Base-by-base conservation (phyloP, 768 basidiomycete genomes). In the Phlebiopsis gigantea region DNA sequence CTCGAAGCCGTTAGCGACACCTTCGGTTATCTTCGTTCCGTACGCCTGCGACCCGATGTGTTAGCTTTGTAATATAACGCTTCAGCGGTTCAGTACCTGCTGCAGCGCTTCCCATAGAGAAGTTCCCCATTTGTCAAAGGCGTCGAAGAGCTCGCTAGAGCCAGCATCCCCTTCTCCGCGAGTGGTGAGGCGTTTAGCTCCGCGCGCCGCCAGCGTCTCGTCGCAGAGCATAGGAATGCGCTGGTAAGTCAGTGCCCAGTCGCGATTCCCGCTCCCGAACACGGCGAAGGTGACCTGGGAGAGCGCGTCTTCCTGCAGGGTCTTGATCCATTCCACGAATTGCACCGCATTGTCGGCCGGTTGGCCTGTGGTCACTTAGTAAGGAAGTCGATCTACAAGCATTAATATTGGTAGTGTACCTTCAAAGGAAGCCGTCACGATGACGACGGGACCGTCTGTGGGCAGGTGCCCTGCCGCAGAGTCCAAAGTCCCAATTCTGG, bases 201-300 rank as follows among this genome's bases (percentile, higher is more conserved):
- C 77, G 7, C 60, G 61, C 46, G 62, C 65, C 22, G 62, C 65
- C 24, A 76, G 68, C 10, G 69, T 49, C 21, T 63, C 62, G 61
- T 79, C 78, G 56, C 73, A 66, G 12, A 76, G 62, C 19, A 26
- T 72, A 0, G 79, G 79, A 21, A 80, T 73, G 8, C 72, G 70
- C 61, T 79, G 77, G 64, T 71, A 80, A 1, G 77, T 78, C 28
- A 66, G 59, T n/a, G 70, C 72, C 78, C 79, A 80, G 59, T 80
- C 79, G 44, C 68, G 68, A 63, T 79, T 76, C 4, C 79, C 79
- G 58, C 77, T 77, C 1, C 78, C 79, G 49, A 80, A 79, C 15
- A 80, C 75, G 2, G 73, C 75, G 56, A 70, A 80, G 30, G 65
- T 64, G 24, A 75, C 72, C 30, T 66, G 66, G 1, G 59, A 59